These are phyloP conservation scores for Globisporangium nodosum DNA, from an alignment of 352 stramenopile species.

Conservation along the genomic window DNA sequence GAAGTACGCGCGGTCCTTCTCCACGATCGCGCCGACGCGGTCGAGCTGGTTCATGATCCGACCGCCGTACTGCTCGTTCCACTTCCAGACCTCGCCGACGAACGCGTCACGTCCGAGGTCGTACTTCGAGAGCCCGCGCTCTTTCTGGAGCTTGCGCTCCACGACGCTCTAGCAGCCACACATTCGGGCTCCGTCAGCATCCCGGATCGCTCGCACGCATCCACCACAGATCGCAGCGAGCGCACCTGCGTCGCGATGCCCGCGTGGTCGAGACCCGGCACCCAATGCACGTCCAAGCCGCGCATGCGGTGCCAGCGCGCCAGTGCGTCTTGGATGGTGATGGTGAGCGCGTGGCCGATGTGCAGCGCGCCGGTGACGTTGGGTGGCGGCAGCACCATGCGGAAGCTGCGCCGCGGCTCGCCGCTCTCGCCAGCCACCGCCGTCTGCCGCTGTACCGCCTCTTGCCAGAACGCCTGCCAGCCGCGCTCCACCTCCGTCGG, in stretches of 20 bases:
- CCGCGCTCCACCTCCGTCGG: slow-evolving; percentile 54
- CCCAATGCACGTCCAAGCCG: slow-evolving; percentile 95
- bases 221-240: neutral
- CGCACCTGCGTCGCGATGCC: slow-evolving; percentile 96
- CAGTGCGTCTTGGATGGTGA: slow-evolving; percentile 96
- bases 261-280: slow-evolving; percentile 97
- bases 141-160: slow-evolving; percentile 97
- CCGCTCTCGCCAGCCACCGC: neutral
- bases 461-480: slow-evolving; percentile 74
- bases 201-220: neutral
- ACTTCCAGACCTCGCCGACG: slow-evolving; percentile 95
- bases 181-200: no score
- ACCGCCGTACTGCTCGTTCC: slow-evolving; percentile 97
- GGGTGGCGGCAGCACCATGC: slow-evolving; percentile 92
- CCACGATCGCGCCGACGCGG: slow-evolving; percentile 91
- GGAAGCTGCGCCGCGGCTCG: slow-evolving; percentile 32
- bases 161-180: slow-evolving; percentile 86
- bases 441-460: slow-evolving; percentile 16
- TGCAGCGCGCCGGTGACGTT: slow-evolving; percentile 95
- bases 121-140: slow-evolving; percentile 85
- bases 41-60: slow-evolving; percentile 95
- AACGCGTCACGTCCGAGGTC: slow-evolving; percentile 97
- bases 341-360: slow-evolving; percentile 98
- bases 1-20: slow-evolving; percentile 97
- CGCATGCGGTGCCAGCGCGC: slow-evolving; percentile 98